Evolutionary conservation across 2,329 filamentous ascomycete genomes (phyloP), one percentile per base, ranked within the genome.

Genomic region (Colletotrichum theobromicola): DNA sequence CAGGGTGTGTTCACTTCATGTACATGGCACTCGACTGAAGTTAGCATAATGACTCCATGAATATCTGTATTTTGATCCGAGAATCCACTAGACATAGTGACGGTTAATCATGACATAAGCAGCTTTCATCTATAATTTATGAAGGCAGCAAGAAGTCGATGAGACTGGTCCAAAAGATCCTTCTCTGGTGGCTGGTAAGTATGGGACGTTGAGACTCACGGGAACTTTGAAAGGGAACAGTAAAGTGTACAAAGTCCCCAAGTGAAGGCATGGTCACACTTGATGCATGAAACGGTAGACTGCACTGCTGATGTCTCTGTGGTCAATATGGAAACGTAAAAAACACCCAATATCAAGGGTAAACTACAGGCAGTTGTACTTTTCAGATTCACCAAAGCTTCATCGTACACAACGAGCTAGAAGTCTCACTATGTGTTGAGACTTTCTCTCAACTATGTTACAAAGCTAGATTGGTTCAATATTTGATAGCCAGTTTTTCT

Each of bases 131-230:
- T n/a, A n/a, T n/a, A n/a, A n/a, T 21, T 21, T 50, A 13, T 13
- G 6, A 50, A 50, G 42, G 42, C n/a, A 21, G 42, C 12, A 4
- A 13, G 3, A 7, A 50, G 21, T 10, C n/a, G 0, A 50, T 7
- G 0, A 2, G 13, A 50, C 0, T 50, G 1, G 0, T n/a, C 7
- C 9, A 50, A 4, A 50, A 13, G 12, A 2, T 2, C 0, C 21
- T 21, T 13, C 2, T 21, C 13, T 1, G n/a, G n/a, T 21, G 0
- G n/a, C 10, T 21, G 0, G 42, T 50, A 50, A 7, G n/a, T 21
- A 21, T 9, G 12, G 42, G 4, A n/a, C 10, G 4, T 42, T 46
- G 5, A 6, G 5, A 46, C 10, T 42, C 4, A 42, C 10, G 18
- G n/a, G 3, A 50, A 21, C 42, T 50, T 13, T 50, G 42, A 24